These are phyloP conservation scores for Teratosphaeriaceae sp. DNA, from an alignment of 2,329 filamentous ascomycete genomes.

Conservation along the genomic window DNA sequence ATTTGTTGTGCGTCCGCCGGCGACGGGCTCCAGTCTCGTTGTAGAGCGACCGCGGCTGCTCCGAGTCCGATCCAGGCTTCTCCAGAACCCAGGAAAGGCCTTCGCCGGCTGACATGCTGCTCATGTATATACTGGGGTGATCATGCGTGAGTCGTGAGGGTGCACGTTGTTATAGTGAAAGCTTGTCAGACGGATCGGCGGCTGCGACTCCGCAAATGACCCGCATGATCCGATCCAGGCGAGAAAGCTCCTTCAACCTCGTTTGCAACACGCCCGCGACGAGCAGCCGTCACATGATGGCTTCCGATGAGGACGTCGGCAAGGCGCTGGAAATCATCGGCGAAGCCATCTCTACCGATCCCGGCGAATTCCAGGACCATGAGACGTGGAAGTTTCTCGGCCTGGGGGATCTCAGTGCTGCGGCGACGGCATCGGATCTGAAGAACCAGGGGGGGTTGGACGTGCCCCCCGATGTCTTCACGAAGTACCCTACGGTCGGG, in stretches of 20 bases:
- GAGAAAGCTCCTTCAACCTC: background rate
- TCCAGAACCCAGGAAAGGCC: conserved; percentile 5
- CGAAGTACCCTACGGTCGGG: conserved; percentile 19
- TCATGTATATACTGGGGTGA: too few relatives aligned
- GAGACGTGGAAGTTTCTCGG: conserved; percentile 28
- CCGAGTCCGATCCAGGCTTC: conserved; percentile 3
- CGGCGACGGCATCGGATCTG: conserved; percentile 23
- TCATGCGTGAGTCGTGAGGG: too few relatives aligned
- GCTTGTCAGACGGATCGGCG: too few relatives aligned
- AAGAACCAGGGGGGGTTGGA: conserved; percentile 16
- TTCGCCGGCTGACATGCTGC: background rate
- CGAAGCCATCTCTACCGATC: conserved; percentile 24
- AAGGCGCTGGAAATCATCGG: conserved; percentile 21
- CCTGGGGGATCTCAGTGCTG: conserved; percentile 21
- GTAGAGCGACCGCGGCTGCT: conserved; percentile 6
- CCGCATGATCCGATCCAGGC: too few relatives aligned
- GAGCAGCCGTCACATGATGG: conserved; percentile 1
- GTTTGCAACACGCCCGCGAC: background rate
- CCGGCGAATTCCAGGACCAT: conserved; percentile 22
- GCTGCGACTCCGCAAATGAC: background rate
- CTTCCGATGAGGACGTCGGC: conserved; percentile 4
- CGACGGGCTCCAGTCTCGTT: conserved; percentile 9
- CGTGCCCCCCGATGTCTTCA: conserved; percentile 19
- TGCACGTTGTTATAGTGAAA: too few relatives aligned
- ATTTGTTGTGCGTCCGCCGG: conserved; percentile 12